A percentile compares a stretch with the other conserved stretches of the same genome.
These are phyloP conservation scores for Vigna mungo DNA, from an alignment of 306 rosid genomes.

Conservation along the genomic window DNA sequence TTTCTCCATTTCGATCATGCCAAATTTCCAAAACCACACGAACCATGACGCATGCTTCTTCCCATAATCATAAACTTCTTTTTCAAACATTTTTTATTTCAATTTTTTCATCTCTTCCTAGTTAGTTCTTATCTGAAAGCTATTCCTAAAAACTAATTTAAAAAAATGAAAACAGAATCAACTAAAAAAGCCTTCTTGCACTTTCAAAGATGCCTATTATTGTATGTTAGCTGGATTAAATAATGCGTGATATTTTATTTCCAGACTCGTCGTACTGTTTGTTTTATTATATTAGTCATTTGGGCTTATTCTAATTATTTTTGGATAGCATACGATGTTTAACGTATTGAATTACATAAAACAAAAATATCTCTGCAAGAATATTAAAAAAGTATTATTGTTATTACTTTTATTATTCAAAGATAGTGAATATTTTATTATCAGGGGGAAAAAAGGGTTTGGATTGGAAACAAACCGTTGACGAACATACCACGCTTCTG, in stretches of 20 bases:
- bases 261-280: background rate
- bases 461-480: background rate
- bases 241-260: background rate
- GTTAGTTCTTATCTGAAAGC: background rate
- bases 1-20: background rate
- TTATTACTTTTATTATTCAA: background rate
- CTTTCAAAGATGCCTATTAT: background rate
- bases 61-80: too few species aligned
- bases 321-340: background rate
- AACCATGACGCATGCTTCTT: background rate
- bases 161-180: background rate
- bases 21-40: background rate
- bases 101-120: background rate
- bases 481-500: background rate
- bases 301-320: background rate
- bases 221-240: background rate
- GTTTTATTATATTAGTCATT: too few species aligned
- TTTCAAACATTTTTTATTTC: too few species aligned
- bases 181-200: background rate
- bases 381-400: background rate
- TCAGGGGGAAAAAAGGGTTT: background rate
- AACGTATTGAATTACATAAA: background rate
- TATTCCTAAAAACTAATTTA: background rate
- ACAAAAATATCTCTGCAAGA: background rate
- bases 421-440: background rate